These are phyloP conservation scores for Takashimella koratensis DNA, from an alignment of 1,284 basidiomycete genomes.

Conservation along the genomic window DNA sequence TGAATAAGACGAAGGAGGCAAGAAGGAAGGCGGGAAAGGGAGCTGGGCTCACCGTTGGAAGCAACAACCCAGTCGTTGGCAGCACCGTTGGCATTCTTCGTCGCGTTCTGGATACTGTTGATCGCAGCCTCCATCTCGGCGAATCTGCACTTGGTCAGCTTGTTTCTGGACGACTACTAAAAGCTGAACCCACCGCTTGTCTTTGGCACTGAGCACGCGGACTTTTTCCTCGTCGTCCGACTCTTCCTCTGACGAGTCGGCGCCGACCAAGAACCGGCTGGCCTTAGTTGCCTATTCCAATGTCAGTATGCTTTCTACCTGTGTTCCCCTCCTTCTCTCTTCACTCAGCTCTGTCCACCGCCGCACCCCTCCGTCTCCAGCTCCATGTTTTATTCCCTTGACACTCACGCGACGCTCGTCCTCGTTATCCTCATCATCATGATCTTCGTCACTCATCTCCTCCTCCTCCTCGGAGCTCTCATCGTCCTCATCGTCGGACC, in stretches of 20 bases:
- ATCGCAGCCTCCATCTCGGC: slow-evolving; percentile 60
- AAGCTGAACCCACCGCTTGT: slow-evolving; percentile 43
- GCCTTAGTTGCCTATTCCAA: slow-evolving; percentile 15
- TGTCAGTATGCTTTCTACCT: slow-evolving; percentile 1
- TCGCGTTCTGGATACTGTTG: slow-evolving; percentile 87
- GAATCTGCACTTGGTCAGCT: slow-evolving; percentile 28
- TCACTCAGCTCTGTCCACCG: neutral
- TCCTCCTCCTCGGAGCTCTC: slow-evolving; percentile 34
- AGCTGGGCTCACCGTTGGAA: slow-evolving; percentile 62
- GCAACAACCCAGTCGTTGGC: slow-evolving; percentile 90
- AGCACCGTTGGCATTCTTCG: slow-evolving; percentile 63
- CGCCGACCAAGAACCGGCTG: slow-evolving; percentile 46
- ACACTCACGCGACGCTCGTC: slow-evolving; percentile 28
- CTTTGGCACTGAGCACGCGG: slow-evolving; percentile 47
- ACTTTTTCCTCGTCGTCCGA: slow-evolving; percentile 47
- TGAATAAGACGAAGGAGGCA: slow-evolving; percentile 4
- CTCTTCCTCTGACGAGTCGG: slow-evolving; percentile 43
- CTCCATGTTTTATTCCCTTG: neutral
- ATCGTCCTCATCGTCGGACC: slow-evolving; percentile 22
- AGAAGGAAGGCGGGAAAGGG: slow-evolving; percentile 18
- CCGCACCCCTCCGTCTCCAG: neutral
- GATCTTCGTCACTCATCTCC: slow-evolving; percentile 31
- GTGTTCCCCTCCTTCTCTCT: slow-evolving; percentile 3
- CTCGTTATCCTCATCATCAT: slow-evolving; percentile 29
- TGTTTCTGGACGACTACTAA: too few relatives aligned